A percentile compares a stretch with the other conserved stretches of the same genome.
These are phyloP conservation scores for Colletotrichum liaoningense DNA, from an alignment of 2,329 filamentous ascomycete genomes.

Conservation along the genomic window DNA sequence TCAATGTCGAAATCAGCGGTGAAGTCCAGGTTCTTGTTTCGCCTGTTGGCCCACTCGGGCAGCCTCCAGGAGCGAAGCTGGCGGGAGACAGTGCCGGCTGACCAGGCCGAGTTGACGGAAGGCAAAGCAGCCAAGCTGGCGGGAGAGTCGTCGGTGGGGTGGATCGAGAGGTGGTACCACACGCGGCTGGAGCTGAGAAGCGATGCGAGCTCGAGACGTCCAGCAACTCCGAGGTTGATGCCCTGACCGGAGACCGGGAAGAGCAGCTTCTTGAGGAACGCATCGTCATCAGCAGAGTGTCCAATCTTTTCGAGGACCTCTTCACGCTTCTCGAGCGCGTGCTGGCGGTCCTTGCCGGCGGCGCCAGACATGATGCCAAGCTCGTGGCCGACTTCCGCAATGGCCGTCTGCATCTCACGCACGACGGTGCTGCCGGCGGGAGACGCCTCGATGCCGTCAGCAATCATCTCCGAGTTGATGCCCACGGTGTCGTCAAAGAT, in stretches of 20 bases:
- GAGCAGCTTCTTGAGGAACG: slow-evolving; percentile 84
- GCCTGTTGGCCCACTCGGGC: slow-evolving; percentile 95
- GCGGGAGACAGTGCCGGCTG: slow-evolving; percentile 89
- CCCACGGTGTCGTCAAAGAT: slow-evolving; percentile 93
- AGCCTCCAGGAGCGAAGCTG: slow-evolving; percentile 94
- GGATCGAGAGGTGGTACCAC: slow-evolving; percentile 94
- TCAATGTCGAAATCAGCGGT: slow-evolving; percentile 96
- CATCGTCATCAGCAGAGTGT: slow-evolving; percentile 82
- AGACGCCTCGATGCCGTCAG: slow-evolving; percentile 86
- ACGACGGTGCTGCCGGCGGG: slow-evolving; percentile 83
- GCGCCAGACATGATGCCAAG: slow-evolving; percentile 79
- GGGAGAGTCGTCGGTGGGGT: slow-evolving; percentile 89
- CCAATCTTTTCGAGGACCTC: slow-evolving; percentile 87
- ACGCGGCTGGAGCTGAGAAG: slow-evolving; percentile 86
- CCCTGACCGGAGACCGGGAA: slow-evolving; percentile 83
- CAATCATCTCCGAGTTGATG: slow-evolving; percentile 97
- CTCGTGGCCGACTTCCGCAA: slow-evolving; percentile 81
- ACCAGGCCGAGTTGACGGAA: slow-evolving; percentile 86
- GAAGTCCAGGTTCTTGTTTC: slow-evolving; percentile 92
- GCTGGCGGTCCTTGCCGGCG: slow-evolving; percentile 77
- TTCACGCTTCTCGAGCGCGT: slow-evolving; percentile 84
- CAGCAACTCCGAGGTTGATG: slow-evolving; percentile 81
- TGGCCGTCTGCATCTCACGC: slow-evolving; percentile 87
- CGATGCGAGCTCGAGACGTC: slow-evolving; percentile 81
- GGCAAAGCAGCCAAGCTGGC: slow-evolving; percentile 78